Base-by-base conservation (phyloP, 345 rosid genomes). In the Populus davidiana region DNA sequence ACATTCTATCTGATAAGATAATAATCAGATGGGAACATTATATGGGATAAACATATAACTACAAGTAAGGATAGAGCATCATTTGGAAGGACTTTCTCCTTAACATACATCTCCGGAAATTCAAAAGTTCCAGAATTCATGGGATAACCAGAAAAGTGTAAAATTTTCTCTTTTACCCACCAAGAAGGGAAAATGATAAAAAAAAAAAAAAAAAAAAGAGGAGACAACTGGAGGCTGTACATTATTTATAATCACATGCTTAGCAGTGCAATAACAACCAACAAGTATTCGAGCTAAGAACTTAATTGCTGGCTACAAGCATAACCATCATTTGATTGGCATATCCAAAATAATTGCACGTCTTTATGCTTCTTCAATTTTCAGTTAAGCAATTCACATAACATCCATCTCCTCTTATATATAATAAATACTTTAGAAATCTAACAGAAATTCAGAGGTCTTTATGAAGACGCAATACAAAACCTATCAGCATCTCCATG, bases 271-370 rank as follows among this genome's bases (percentile, higher is more conserved):
- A 65, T 64, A 59, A 33, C n/a, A 39, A 69, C 38, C 36, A 69
- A 20, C 59, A 17, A 76, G 68, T 72, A 69, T 33, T 56, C 41
- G 16, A 10, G 10, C 67, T 66, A 67, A 21, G 21, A 78, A 66
- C 33, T 52, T 29, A 20, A 75, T 27, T 27, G 75, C 69, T 39
- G 25, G 41, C 41, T 70, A 78, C 21, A 76, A 41, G 38, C 47
- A 56, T 23, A 9, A 74, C 52, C 41, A 69, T 70, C 69, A 80
- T 47, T 47, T 16, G 21, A 72, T 47, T 59, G 44, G n/a, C 63
- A 77, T 41, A 67, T 77, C 18, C 23, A 35, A 16, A 67, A 73
- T 50, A 69, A 50, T 35, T 61, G 23, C 35, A 54, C 33, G 18
- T 56, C 69, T 74, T 64, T 25, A 62, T 16, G 41, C 39, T 43